Evolutionary conservation across 257 asterid species (phyloP), one percentile per base, ranked within the genome.

Genomic region (Orobanche coerulescens): DNA sequence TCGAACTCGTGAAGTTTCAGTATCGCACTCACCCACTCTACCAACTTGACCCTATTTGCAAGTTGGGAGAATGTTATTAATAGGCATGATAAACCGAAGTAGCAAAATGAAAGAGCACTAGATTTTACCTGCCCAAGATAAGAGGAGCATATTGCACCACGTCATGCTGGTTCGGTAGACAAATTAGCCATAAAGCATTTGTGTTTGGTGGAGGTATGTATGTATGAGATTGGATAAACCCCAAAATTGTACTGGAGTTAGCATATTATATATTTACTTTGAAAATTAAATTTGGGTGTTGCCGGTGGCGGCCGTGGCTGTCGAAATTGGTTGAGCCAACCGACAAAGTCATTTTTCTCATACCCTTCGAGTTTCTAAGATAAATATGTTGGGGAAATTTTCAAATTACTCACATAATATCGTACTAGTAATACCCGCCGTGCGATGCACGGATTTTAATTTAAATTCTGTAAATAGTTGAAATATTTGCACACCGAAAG

Each of bases 271-370:
- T n/a, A 61, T 58, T 47, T 39, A 58, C 54, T 71, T 81, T 56
- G 72, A 71, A 65, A 43, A 67, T 48, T 62, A 54, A 66, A 67
- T 28, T 71, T 46, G 73, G 47, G 68, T 57, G 77, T 62, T 61
- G 62, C 5, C 7, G 71, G 56, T 65, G 67, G 71, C 56, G 67
- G 54, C n/a, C n/a, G n/a, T 73, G 65, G 61, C 55, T 64, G 82
- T 20, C 62, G 73, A 65, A 26, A 61, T 72, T 73, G 81, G 79
- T 84, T 67, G 61, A 76, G 58, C 79, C 73, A 84, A 76, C 76
- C 58, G 66, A 72, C 48, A 44, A 62, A 25, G 15, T 14, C 24
- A n/a, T n/a, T n/a, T n/a, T n/a, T n/a, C n/a, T n/a, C n/a, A n/a
- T n/a, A n/a, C n/a, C n/a, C n/a, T n/a, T n/a, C n/a, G n/a, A n/a